Evolutionary conservation across 495 filamentous ascomycete species (phyloP), one percentile per base, ranked within the genome.

Genomic region (Neurospora discreta): DNA sequence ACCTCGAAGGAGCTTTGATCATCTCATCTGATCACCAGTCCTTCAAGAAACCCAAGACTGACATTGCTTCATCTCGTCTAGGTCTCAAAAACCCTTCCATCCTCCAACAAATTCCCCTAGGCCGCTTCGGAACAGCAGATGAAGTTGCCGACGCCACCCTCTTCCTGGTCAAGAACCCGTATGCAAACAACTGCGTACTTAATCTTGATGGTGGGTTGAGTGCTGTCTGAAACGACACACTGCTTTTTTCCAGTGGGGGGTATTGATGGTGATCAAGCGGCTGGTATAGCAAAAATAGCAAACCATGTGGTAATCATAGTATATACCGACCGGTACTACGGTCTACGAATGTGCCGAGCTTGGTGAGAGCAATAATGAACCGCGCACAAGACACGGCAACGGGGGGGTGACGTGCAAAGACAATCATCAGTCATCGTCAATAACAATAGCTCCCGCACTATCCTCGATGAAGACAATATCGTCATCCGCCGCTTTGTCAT

Each of bases 121-220:
- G 82, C n/a, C 87, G 92, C 11, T 88, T 93, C 73, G 93, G 93
- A 13, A 79, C 84, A 9, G 80, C 86, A 15, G 82, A 86, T 5
- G 93, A 97, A 75, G 85, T 96, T 38, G 92, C 93, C n/a, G 90
- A 93, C 72, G 92, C 93, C 67, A 92, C 89, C 58, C 79, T 88
- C 39, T 96, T 95, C 79, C 86, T 97, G 20, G 90, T 88, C n/a
- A 84, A 82, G 39, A 95, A 93, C 79, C 78, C 87, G 60, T 97
- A 94, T 78, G 90, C 92, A 10, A 93, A 94, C 76, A 94, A 94
- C 71, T 94, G 92, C 80, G 86, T 94, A 36, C 84, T 97, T 10
- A 94, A 93, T 75, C 84, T 97, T n/a, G 93, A 96, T 78, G 93
- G 93, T 20, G 93, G 93, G 1, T 76, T 94, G 70, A 93, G 92